Evolutionary conservation across 805 yeast genomes (phyloP), one percentile per base, ranked within the genome.

Genomic region (Pichia occidentalis): DNA sequence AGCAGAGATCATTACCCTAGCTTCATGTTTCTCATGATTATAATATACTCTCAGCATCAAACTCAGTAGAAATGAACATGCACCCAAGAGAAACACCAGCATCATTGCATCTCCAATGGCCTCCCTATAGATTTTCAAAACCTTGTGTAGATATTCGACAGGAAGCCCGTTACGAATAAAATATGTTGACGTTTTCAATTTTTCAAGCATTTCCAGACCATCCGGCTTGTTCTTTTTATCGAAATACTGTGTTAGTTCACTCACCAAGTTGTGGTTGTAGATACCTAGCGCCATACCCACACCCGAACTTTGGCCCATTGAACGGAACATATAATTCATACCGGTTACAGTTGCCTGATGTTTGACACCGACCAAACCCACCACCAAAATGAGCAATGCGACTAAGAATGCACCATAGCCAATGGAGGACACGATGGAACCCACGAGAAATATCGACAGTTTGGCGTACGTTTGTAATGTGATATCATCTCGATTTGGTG

Each of bases 261-360:
- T 34, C 9, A 51, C 36, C 30, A 67, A 48, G 6, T 55, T 51
- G 31, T 52, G 53, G 33, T 64, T 64, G 46, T 62, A 68, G 1
- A 60, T 41, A 12, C 63, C 60, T 26, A 70, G 49, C 3, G 67
- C 53, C 4, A 67, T 50, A 5, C 73, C 70, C 3, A 68, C 69
- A 34, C 75, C 75, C 7, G 65, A 43, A 10, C 67, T 70, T 32
- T 65, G 63, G 14, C 75, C 76, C 35, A 68, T 54, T 4, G 76
- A 69, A 45, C 75, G 59, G 59, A 71, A 70, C 36, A 70, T 49
- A 43, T 70, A 70, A 48, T 66, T 69, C 56, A 70, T 61, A 29
- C 75, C 74, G 1, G 71, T 68, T 34, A 68, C 66, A 3, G 69
- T 57, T 11, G 73, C 74, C 49, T 70, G 76, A 39, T 65, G 61